Evolutionary conservation across 2,329 filamentous ascomycete species (phyloP), one percentile per base, ranked within the genome.

Genomic region (Cladosporium oxysporum): DNA sequence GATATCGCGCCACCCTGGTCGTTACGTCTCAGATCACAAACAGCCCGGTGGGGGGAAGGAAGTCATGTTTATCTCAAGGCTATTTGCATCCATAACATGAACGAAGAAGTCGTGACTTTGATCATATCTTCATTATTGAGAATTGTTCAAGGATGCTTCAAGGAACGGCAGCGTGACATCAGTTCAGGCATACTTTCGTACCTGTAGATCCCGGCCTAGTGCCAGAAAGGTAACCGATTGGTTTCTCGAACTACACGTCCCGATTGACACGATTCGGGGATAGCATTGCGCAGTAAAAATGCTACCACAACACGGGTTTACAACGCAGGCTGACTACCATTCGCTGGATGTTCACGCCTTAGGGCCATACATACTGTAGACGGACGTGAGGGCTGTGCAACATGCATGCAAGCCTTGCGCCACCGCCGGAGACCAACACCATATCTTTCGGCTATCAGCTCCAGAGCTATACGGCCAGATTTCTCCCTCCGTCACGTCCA

Each of bases 21-120:
- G 47, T 62, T 62, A 62, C 47, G 59, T 62, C 59, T 62, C 59
- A 62, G 41, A 31, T 60, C 33, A 16, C 41, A 50, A 60, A 41
- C 41, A 21, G 41, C 41, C 58, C 21, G 52, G 18, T n/a, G n/a
- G 2, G 3, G 31, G 11, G 4, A 60, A 5, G 16, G 23, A 60
- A 49, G 8, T 50, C 11, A 60, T 41, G 55, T 41, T 41, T 21
- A 37, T 58, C 53, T 5, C n/a, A 58, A 8, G 18, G 23, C 55
- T 28, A 14, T 41, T 41, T 21, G 12, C 18, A 1, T 33, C 8
- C 5, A 3, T 21, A 12, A 44, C 18, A 5, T 47, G 41, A n/a
- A 47, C 7, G 14, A 12, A 11, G 10, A 16, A 10, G 41, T 47
- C 41, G 41, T 21, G n/a, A 21, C 18, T n/a, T 47, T 23, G 41